Evolutionary conservation across 352 stramenopile species (phyloP).

Genomic region (Pythium apleroticum): DNA sequence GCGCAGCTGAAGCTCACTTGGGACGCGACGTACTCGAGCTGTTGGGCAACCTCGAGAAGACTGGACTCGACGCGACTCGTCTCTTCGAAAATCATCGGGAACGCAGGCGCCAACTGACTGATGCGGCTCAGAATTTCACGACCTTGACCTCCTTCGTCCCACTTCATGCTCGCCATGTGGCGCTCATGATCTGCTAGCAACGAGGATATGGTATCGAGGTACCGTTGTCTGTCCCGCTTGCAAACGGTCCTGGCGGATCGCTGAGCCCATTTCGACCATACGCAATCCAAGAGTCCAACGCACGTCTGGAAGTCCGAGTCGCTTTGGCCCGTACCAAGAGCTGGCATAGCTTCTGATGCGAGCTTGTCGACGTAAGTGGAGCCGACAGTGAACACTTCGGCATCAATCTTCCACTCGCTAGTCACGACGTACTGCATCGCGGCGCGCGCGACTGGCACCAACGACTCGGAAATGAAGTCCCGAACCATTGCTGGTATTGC

Average conservation of each 20-base stretch:
- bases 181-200: constrained; percentile 8
- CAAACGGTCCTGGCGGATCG: not conserved
- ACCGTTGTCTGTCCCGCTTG: not conserved
- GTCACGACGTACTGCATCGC: constrained; percentile 32
- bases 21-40: constrained; percentile 28
- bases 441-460: not conserved
- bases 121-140: constrained; percentile 8
- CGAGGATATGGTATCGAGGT: not conserved
- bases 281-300: not conserved
- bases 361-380: constrained; percentile 10
- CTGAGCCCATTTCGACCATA: constrained; percentile 8
- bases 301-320: constrained; percentile 9
- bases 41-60: constrained; percentile 24
- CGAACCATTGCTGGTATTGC: not conserved
- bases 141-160: not conserved
- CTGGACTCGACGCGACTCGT: constrained; percentile 14
- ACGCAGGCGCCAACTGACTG: not conserved
- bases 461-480: constrained; percentile 2
- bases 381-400: constrained; percentile 6
- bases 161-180: constrained; percentile 12
- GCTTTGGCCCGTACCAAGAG: not conserved
- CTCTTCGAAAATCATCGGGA: constrained; percentile 19
- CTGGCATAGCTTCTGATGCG: constrained; percentile 19
- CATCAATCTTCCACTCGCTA: constrained; percentile 52
- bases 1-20: constrained; percentile 24